Evolutionary conservation across 192 early-diverging fungal species (phyloP), one percentile per base, ranked within the genome.

Genomic region (Entomortierella parvispora): DNA sequence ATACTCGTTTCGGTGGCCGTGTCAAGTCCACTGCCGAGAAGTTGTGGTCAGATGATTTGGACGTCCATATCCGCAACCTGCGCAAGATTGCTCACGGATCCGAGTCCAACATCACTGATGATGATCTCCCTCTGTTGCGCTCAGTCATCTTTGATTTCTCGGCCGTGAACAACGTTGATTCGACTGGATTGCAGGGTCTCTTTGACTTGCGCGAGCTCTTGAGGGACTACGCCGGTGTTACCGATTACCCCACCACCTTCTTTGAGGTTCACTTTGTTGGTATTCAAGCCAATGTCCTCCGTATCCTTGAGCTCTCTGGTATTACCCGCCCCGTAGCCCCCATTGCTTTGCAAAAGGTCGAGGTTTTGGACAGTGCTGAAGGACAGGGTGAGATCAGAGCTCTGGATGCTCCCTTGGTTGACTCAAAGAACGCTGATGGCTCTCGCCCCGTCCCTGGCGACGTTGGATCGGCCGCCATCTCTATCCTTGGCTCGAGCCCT

Each of bases 121-220:
- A 86, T 9, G 84, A 85, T 47, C 25, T 52, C 12, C 88, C 89
- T 12, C 61, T 79, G 4, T 81, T 96, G 22, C 82, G 86, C 23
- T 90, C 94, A 1, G 71, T 95, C 23, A 82, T 97, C 32, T 85
- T 97, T 56, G 96, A 97, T 68, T 89, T 97, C 52, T 82, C 89
- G 0, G 89, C 86, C 23, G 93, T 96, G 22, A 90, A 91, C 40
- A 68, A 86, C 34, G 84, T 96, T 45, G 96, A 97, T 65, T 87
- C 88, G 20, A 93, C 94, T 1, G 94, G 93, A 18, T 63, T 93
- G 40, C 92, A 94, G 68, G 84, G 84, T 34, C 84, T 97, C 5
- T 71, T 91, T 9, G 93, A 95, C 40, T 76, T 76, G 42, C 65
- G 70, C 47, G 72, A 80, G 23, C 20, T 65, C 26, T 56, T 83